Base-by-base conservation (phyloP, 352 stramenopile species). In the Aphanomyces astaci region DNA sequence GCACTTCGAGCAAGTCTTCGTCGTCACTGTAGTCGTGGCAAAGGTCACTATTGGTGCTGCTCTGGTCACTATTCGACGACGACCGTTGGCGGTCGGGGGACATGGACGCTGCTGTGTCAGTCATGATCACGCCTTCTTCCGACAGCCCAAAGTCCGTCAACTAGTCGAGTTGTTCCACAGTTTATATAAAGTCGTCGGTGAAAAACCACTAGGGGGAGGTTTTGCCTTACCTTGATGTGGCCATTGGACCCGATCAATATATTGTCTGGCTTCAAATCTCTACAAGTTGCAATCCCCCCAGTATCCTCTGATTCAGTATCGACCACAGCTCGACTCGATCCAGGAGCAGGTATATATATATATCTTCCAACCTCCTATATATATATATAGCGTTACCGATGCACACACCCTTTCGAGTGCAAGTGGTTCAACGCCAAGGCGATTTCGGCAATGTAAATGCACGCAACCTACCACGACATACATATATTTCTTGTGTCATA, bases 211-310 rank as follows among this genome's bases (percentile, higher is more conserved):
- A n/a, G n/a, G n/a, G n/a, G n/a, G n/a, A n/a, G n/a, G n/a, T n/a
- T n/a, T n/a, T n/a, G n/a, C 19, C 25, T 22, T 67, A 88, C 86
- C 76, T 95, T 95, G 69, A 95, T 92, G 64, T 95, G 87, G 10
- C 87, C 87, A 33, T 75, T 90, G 25, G 82, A 91, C 19, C 82
- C 94, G 60, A 96, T 91, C 30, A 96, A 71, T 65, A 96, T 92
- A 63, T 96, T 96, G 68, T 96, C 88, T 31, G 88, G 88, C 53
- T 96, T 96, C 17, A 96, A 72, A 73, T 96, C 88, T 64, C 88
- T 92, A 56, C 48, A n/a, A n/a, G n/a, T n/a, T n/a, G n/a, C n/a
- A n/a, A n/a, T 52, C 32, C 45, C 69, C 51, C 70, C 66, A 73
- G 63, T 49, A 68, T 9, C 32, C 49, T 46, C 52, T 33, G 46